Evolutionary conservation across 192 early-diverging fungal genomes (phyloP), one percentile per base, ranked within the genome.

Genomic region (Phlyctochytrium planicorne): DNA sequence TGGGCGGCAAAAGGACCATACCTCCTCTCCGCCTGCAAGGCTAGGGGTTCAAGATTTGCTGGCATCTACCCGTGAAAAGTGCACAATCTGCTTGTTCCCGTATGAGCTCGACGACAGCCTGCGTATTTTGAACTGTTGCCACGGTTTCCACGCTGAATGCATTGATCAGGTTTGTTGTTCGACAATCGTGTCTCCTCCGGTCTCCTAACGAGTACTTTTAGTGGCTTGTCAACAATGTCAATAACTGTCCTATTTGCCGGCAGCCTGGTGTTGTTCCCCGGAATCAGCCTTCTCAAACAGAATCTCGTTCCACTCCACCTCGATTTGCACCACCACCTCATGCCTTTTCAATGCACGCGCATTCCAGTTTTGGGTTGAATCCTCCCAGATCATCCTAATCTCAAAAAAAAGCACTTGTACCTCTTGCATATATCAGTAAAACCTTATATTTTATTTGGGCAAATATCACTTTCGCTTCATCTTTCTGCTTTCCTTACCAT

Each of bases 121-220:
- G 31, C 35, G 82, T 2, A 69, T 82, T n/a, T 63, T 83, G 66
- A 56, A 61, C 59, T 83, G 82, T 37, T 53, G 59, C 36, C 82
- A 83, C 63, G 82, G 76, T 2, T 82, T 80, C 63, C 82, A 83
- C 64, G 71, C 66, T 55, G 67, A 65, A 20, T 83, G 82, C 62
- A 66, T 83, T 53, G 80, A 83, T 72, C 31, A 67, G 64, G 66
- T 67, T 12, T 55, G 67, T 30, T 16, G 1, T 14, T 37, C 30
- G 20, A 24, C 6, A 16, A 4, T 3, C 14, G 17, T 36, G 4
- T 60, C 30, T 14, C 3, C 23, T 24, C 29, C 3, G 12, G 3
- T 47, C 16, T 17, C 50, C 0, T 59, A 31, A 20, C 2, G 16
- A 32, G 25, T 72, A 23, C 36, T 47, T 47, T 20, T 47, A 77